Conservation (phyloP, 1,284 basidiomycete genomes). For the Apiotrichum laibachii region DNA sequence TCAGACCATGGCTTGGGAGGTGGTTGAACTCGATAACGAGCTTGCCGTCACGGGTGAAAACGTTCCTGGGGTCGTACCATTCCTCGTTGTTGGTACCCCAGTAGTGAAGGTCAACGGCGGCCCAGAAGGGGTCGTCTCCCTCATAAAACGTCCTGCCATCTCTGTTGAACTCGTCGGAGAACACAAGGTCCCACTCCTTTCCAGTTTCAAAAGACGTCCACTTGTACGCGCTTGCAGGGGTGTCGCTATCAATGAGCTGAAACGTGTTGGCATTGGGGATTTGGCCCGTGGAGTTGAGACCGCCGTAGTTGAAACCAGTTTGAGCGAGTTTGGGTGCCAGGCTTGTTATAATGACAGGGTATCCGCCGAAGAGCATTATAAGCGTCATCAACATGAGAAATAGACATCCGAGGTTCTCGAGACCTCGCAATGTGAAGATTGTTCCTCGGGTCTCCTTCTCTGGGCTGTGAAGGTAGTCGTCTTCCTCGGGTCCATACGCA, state of each 20-base stretch:
- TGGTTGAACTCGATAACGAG: slow-evolving; percentile 73
- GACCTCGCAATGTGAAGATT: slow-evolving; percentile 67
- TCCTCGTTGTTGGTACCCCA: slow-evolving; percentile 54
- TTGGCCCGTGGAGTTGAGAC: slow-evolving; percentile 73
- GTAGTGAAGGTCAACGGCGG: slow-evolving; percentile 55
- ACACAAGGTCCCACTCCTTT: slow-evolving; percentile 67
- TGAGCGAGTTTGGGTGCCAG: slow-evolving; percentile 32
- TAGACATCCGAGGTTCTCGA: slow-evolving; percentile 74
- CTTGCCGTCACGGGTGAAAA: slow-evolving; percentile 76
- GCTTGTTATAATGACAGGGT: slow-evolving; percentile 65
- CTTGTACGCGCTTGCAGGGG: slow-evolving; percentile 59
- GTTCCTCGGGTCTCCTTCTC: slow-evolving; percentile 55
- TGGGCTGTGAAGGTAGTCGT: slow-evolving; percentile 53
- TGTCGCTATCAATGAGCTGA: slow-evolving; percentile 65
- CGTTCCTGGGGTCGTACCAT: slow-evolving; percentile 69
- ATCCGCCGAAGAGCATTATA: slow-evolving; percentile 68
- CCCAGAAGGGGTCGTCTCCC: slow-evolving; percentile 56
- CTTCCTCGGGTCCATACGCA: slow-evolving; percentile 42
- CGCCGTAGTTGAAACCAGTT: slow-evolving; percentile 63
- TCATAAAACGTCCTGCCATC: slow-evolving; percentile 57
- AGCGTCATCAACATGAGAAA: slow-evolving; percentile 61
- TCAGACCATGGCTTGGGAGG: slow-evolving; percentile 60
- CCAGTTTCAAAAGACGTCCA: slow-evolving; percentile 65
- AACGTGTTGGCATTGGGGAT: slow-evolving; percentile 55
- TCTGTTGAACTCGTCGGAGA: slow-evolving; percentile 81